Evolutionary conservation across 2,329 filamentous ascomycete genomes (phyloP).

Genomic region (Ophiosphaerella herpotricha): DNA sequence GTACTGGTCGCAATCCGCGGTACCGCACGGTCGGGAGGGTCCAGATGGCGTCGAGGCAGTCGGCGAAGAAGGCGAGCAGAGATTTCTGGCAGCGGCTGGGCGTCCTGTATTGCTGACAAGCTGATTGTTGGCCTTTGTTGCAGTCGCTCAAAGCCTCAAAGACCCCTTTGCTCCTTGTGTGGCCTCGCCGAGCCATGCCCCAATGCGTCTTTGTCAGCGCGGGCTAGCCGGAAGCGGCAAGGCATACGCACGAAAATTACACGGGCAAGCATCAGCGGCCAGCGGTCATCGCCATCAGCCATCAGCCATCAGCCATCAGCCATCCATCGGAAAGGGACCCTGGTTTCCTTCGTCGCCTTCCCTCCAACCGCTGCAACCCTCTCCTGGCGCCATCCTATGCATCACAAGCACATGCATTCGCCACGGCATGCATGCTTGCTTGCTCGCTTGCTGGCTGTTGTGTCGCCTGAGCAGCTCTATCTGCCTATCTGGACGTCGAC

Average conservation of each 20-base stretch:
- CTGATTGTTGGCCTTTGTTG: constrained; percentile 1
- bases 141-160: not conserved
- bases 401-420: constrained; percentile 2
- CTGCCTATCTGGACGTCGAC: no score
- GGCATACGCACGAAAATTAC: not conserved
- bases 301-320: not conserved
- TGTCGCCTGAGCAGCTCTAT: no score
- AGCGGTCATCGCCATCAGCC: no score
- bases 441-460: not conserved
- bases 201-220: constrained; percentile 11
- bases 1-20: constrained; percentile 5
- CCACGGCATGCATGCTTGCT: not conserved
- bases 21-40: not conserved
- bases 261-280: constrained; percentile 1
- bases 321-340: constrained; percentile 9
- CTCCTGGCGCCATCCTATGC: constrained; percentile 8
- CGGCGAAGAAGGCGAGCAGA: not conserved
- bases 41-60: not conserved
- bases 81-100: not conserved
- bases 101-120: not conserved
- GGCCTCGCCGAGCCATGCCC: not conserved
- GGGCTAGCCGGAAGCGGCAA: not conserved
- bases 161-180: not conserved
- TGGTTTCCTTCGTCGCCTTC: constrained; percentile 10
- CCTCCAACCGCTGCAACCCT: constrained; percentile 19